These are phyloP conservation scores for Cercospora zeae-maydis DNA, from an alignment of 2,329 filamentous ascomycete species.

Conservation along the genomic window DNA sequence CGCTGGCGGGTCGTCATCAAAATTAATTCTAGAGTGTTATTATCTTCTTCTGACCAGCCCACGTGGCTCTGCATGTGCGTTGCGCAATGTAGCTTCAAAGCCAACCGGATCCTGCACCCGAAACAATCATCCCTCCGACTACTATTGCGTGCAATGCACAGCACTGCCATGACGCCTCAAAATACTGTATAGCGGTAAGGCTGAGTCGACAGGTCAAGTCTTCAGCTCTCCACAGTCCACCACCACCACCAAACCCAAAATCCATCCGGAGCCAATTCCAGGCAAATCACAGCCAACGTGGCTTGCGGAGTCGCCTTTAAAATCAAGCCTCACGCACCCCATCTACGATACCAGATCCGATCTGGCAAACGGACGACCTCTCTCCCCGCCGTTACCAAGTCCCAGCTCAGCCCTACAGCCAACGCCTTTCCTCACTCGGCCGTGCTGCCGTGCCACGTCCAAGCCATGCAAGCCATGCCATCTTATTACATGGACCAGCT, in stretches of 20 bases:
- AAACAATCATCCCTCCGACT: neutral
- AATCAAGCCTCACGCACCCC: constrained; percentile 8
- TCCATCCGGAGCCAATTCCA: neutral
- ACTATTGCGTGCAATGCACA: constrained; percentile 1
- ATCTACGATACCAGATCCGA: constrained; percentile 4
- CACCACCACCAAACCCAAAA: neutral
- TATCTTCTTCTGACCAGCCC: neutral
- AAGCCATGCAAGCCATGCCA: constrained; percentile 6
- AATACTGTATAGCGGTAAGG: constrained; percentile 6
- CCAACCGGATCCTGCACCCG: neutral
- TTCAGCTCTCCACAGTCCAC: constrained; percentile 1
- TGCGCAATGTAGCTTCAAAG: neutral
- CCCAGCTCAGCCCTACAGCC: constrained; percentile 10
- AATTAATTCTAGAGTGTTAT: neutral
- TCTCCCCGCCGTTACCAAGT: neutral
- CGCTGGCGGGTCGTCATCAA: neutral
- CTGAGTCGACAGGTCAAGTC: constrained; percentile 6
- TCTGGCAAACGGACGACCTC: constrained; percentile 2
- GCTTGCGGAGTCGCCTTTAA: constrained; percentile 16
- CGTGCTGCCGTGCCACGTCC: neutral
- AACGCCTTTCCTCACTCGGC: neutral
- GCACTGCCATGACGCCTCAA: neutral
- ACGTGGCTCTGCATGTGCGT: neutral
- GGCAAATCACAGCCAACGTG: constrained; percentile 5
- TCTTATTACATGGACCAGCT: neutral